phyloP scores from a whole-genome alignment of 2,329 filamentous ascomycete species.

The Neoscytalidium dimidiatum region DNA sequence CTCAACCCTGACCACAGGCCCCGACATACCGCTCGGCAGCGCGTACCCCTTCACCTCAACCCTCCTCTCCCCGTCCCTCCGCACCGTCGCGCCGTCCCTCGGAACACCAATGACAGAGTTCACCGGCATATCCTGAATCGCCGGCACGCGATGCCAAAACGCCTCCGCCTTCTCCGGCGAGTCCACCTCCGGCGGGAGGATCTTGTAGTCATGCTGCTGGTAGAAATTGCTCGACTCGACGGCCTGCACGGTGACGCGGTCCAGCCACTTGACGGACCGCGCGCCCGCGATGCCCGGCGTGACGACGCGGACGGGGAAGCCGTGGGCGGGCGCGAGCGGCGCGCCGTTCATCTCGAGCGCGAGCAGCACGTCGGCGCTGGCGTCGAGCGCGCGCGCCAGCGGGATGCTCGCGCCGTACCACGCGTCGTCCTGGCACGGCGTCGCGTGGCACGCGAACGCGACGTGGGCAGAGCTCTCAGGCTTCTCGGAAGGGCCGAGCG shows the following conservation, averaged over 20 bases:
- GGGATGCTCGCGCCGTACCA: conserved; percentile 61
- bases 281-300: conserved; percentile 57
- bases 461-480: too few species aligned
- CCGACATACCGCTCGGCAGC: conserved; percentile 54
- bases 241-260: conserved; percentile 53
- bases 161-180: conserved; percentile 51
- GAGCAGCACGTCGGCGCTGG: conserved; percentile 49
- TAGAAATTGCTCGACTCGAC: conserved; percentile 58
- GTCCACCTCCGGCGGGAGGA: conserved; percentile 55
- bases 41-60: conserved; percentile 58
- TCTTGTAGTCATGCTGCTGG: conserved; percentile 62
- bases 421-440: conserved; percentile 54
- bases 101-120: conserved; percentile 58
- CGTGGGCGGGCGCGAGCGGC: conserved; percentile 51
- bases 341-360: conserved; percentile 55
- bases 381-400: conserved; percentile 47
- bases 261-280: conserved; percentile 59
- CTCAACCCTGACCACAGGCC: conserved; percentile 57
- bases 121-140: conserved; percentile 58
- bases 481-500: too few species aligned
- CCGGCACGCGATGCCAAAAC: conserved; percentile 53
- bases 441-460: conserved; percentile 57
- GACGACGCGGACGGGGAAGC: conserved; percentile 54
- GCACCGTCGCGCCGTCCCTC: conserved; percentile 45
- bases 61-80: conserved; percentile 40